phyloP scores from a whole-genome alignment of 345 rosid genomes.

The Cardamine resedifolia region DNA sequence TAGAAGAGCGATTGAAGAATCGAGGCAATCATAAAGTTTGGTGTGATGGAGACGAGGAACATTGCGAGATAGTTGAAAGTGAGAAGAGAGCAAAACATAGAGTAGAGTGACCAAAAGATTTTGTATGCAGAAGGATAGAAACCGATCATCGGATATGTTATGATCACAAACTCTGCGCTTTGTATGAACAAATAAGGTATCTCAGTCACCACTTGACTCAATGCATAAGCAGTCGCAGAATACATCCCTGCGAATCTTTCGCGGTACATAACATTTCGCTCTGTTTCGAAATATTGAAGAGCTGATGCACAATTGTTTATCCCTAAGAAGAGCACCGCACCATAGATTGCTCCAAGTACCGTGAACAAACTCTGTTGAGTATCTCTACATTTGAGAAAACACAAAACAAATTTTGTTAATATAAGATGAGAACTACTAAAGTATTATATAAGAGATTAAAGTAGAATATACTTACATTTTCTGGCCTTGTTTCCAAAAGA shows the following conservation, averaged over 20 bases:
- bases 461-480: constrained; percentile 48
- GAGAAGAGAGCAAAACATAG: constrained; percentile 53
- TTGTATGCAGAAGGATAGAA: constrained; percentile 51
- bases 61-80: constrained; percentile 68
- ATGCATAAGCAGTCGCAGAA: constrained; percentile 64
- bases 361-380: constrained; percentile 68
- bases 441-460: neutral
- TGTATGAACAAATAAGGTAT: constrained; percentile 61
- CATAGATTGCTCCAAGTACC: constrained; percentile 56
- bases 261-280: constrained; percentile 65
- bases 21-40: constrained; percentile 59
- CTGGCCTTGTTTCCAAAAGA: constrained; percentile 78
- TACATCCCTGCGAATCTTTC: constrained; percentile 91
- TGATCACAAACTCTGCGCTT: constrained; percentile 39
- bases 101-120: constrained; percentile 67
- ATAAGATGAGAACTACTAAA: neutral
- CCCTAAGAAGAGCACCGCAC: constrained; percentile 53
- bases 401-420: neutral
- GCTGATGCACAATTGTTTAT: constrained; percentile 70
- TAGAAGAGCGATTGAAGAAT: constrained; percentile 48
- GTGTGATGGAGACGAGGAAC: constrained; percentile 67
- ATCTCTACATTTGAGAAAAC: constrained; percentile 39
- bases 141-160: constrained; percentile 80
- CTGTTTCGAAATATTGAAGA: constrained; percentile 52
- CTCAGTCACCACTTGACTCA: constrained; percentile 75